A percentile compares a stretch with the other conserved stretches of the same genome.
These are phyloP conservation scores for Linnemannia elongata DNA, from an alignment of 192 early-diverging fungal genomes.

Conservation along the genomic window DNA sequence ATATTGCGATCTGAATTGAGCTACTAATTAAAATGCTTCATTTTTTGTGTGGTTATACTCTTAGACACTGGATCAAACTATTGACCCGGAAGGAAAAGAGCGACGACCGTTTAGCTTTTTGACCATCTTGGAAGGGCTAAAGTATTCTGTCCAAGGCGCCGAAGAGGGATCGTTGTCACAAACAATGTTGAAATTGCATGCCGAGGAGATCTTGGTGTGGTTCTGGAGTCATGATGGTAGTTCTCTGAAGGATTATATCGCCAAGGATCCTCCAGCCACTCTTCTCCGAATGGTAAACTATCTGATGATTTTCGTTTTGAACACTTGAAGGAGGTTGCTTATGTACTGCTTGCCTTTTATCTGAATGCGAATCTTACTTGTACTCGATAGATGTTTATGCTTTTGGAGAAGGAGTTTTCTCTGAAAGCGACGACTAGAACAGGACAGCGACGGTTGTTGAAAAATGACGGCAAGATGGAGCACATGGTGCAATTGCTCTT, in stretches of 20 bases:
- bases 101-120: background rate
- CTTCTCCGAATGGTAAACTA: background rate
- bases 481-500: background rate
- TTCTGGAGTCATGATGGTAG: slow-evolving; percentile 2
- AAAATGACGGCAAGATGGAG: background rate
- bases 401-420: background rate
- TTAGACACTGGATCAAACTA: background rate
- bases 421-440: background rate
- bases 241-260: background rate
- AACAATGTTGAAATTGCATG: background rate
- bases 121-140: background rate
- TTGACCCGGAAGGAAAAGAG: background rate
- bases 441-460: background rate
- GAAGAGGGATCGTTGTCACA: background rate
- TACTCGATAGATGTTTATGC: background rate
- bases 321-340: background rate
- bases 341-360: background rate
- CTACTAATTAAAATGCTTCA: no score
- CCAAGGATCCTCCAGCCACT: background rate
- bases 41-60: no score
- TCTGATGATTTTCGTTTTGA: background rate
- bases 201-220: background rate
- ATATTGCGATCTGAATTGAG: no score
- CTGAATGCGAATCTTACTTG: no score
- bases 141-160: background rate